Base-by-base conservation (phyloP, 139 green algal species). In the Nannochloris sp. region DNA sequence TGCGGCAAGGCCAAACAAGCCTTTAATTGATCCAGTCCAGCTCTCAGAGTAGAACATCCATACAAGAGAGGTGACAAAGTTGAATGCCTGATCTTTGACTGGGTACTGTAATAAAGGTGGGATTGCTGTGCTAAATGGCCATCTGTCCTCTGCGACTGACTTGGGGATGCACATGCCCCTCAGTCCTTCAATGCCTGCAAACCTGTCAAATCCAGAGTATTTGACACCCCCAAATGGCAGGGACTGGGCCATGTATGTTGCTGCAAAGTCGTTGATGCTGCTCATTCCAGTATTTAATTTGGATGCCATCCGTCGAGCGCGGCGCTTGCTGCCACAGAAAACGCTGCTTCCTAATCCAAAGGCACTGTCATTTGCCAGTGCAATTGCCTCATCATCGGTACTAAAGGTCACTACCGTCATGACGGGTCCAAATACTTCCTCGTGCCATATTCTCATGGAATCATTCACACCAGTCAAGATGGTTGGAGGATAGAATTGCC, bases 211-310 rank as follows among this genome's bases (percentile, higher is more conserved):
- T 50, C 93, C 93, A 40, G 71, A 88, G 43, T 94, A 78, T 80
- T 97, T 97, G 28, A 98, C 89, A 26, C 93, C 93, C 26, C 93
- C 93, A 84, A 98, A 98, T 2, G 93, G 93, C 77, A 98, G 84
- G 2, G 81, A 91, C 81, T 98, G 92, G 78, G 84, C 93, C 91
- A 98, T 95, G 78, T 97, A 97, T 43, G 90, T 97, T 17, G 83
- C 85, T 40, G 77, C 84, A 67, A 97, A 97, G 78, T 98, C 93
- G 67, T 98, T 98, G 72, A 97, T 88, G 68, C 72, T 80, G 12
- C 72, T 83, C 90, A 97, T 97, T 72, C 91, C 91, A 5, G 83
- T 87, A 57, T 87, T 66, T 5, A 95, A 64, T 14, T 72, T 72
- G 1, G 40, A n/a, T 9, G 67, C 85, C 9, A 97, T 85, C 9